Conservation (phyloP, 148 eudicot species). For the Beta vulgaris region DNA sequence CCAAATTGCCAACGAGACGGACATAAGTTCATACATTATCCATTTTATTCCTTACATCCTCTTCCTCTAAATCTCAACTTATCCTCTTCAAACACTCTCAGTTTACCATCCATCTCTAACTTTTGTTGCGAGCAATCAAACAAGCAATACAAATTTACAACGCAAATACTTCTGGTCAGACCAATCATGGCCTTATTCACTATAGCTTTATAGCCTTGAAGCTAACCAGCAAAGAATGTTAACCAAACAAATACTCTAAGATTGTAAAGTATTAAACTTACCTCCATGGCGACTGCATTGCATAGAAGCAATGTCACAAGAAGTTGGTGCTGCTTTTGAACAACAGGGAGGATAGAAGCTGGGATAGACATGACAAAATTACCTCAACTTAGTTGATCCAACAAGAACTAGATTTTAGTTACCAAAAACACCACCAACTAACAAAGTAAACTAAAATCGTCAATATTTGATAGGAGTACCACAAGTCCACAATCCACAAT, state of each 20-base stretch:
- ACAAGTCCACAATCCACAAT: too few relatives aligned
- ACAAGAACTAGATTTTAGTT: too few relatives aligned
- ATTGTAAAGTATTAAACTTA: constrained; percentile 24
- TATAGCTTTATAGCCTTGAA: not conserved
- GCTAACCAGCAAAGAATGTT: not conserved
- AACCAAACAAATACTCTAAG: too few relatives aligned
- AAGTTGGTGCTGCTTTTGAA: constrained; percentile 87
- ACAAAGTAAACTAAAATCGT: too few relatives aligned
- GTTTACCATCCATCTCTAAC: too few relatives aligned
- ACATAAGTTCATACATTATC: not conserved
- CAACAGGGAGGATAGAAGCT: constrained; percentile 76
- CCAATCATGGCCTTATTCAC: not conserved
- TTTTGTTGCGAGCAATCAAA: too few relatives aligned
- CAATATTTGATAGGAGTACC: too few relatives aligned
- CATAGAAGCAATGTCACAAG: constrained; percentile 81
- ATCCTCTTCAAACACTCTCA: too few relatives aligned
- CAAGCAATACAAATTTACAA: too few relatives aligned
- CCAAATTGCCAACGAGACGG: not conserved
- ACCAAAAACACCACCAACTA: too few relatives aligned
- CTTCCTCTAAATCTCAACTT: too few relatives aligned
- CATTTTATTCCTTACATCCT: too few relatives aligned
- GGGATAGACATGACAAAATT: constrained; percentile 30
- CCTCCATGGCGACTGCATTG: constrained; percentile 93
- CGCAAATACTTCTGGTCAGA: not conserved
- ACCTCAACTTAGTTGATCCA: constrained; percentile 10